Percentiles rank a stretch among this genome's conserved stretches.
These are phyloP conservation scores for Bipolaris victoriae DNA, from an alignment of 2,329 filamentous ascomycete species.

Conservation along the genomic window DNA sequence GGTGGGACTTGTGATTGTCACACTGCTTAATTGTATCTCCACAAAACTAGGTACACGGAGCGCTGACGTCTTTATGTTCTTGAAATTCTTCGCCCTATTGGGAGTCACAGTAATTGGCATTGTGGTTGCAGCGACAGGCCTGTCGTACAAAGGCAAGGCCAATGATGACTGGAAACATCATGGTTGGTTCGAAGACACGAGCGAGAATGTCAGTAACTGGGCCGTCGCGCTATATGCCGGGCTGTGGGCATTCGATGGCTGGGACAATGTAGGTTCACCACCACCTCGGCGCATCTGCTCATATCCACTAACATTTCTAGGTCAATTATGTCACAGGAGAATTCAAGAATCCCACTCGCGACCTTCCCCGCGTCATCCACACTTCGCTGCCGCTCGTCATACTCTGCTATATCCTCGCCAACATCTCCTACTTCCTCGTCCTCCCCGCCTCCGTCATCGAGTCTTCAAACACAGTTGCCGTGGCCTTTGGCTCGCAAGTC, in stretches of 20 bases:
- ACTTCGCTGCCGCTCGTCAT: slow-evolving; percentile 96
- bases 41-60: slow-evolving; percentile 85
- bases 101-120: slow-evolving; percentile 87
- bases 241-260: slow-evolving; percentile 97
- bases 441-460: slow-evolving; percentile 81
- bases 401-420: slow-evolving; percentile 85
- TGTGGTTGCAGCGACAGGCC: slow-evolving; percentile 85
- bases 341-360: slow-evolving; percentile 87
- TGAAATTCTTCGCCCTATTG: slow-evolving; percentile 90
- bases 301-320: slow-evolving; percentile 53
- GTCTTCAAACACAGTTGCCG: slow-evolving; percentile 90
- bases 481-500: slow-evolving; percentile 88
- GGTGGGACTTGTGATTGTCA: slow-evolving; percentile 75
- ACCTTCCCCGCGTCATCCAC: slow-evolving; percentile 93
- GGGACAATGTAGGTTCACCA: slow-evolving; percentile 80
- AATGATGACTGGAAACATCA: slow-evolving; percentile 86
- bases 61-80: slow-evolving; percentile 93
- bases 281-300: neutral
- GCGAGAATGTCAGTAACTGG: slow-evolving; percentile 80
- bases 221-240: slow-evolving; percentile 94
- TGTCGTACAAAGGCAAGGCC: slow-evolving; percentile 75
- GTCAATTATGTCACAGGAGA: slow-evolving; percentile 98
- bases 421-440: slow-evolving; percentile 92
- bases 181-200: slow-evolving; percentile 89
- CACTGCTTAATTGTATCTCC: slow-evolving; percentile 86